Percentiles rank a stretch among this genome's conserved stretches.
Evolutionary conservation across 2,329 filamentous ascomycete species (phyloP).

Genomic region (Colletotrichum spinosum): DNA sequence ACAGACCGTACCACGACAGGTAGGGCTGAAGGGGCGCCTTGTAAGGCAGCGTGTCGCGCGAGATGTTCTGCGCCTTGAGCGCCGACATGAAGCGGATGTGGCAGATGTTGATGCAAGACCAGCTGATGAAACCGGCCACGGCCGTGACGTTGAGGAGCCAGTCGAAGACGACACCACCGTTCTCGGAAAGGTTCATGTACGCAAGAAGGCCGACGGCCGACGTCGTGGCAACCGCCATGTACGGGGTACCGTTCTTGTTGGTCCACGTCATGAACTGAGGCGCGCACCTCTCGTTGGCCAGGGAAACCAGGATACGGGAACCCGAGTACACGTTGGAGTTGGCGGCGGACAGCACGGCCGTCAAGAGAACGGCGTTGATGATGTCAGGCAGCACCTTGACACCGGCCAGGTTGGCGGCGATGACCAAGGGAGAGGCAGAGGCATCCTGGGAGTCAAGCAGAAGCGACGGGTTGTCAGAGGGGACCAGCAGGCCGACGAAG

Average conservation of each 20-base stretch:
- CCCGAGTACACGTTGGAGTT: conserved; percentile 83
- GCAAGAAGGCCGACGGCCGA: conserved; percentile 71
- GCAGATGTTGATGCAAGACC: conserved; percentile 73
- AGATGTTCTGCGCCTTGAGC: conserved; percentile 66
- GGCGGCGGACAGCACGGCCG: conserved; percentile 81
- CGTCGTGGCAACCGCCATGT: conserved; percentile 67
- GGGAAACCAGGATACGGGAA: conserved; percentile 74
- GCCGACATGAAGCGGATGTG: conserved; percentile 75
- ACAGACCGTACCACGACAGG: conserved; percentile 73
- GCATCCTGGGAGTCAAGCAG: conserved; percentile 65
- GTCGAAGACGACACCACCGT: conserved; percentile 72
- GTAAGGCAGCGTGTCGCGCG: conserved; percentile 70
- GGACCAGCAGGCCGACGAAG: conserved; percentile 79
- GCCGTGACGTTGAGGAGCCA: conserved; percentile 80
- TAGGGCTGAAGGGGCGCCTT: conserved; percentile 72
- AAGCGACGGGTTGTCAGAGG: conserved; percentile 68
- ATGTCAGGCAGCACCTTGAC: conserved; percentile 74
- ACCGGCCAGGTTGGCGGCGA: conserved; percentile 70
- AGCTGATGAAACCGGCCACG: conserved; percentile 77
- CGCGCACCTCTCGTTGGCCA: conserved; percentile 73
- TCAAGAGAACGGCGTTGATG: conserved; percentile 83
- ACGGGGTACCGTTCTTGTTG: conserved; percentile 72
- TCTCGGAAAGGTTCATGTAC: conserved; percentile 73
- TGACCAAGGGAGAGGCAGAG: conserved; percentile 74
- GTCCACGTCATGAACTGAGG: conserved; percentile 70